phyloP scores from a whole-genome alignment of 176 grass and related monocot species.

The Secale cereale region DNA sequence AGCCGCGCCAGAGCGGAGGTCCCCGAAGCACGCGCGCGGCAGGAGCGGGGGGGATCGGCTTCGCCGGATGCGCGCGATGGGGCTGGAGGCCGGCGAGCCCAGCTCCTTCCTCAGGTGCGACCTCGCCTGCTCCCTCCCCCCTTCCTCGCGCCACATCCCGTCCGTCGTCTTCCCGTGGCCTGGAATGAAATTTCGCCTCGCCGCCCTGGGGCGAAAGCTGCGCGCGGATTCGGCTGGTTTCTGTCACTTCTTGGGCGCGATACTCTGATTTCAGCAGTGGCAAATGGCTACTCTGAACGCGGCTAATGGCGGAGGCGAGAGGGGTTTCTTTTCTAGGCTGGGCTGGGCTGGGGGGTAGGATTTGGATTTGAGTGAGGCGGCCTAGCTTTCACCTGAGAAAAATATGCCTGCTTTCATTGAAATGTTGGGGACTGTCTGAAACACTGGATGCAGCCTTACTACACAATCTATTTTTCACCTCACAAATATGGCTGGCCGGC shows the following conservation, averaged over 20 bases:
- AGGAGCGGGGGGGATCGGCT: not conserved
- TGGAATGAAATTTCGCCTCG: not conserved
- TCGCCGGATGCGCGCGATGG: conserved; percentile 29
- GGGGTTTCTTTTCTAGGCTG: not conserved
- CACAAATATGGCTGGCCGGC: not conserved
- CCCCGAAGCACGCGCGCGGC: conserved; percentile 8
- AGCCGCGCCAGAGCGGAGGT: not conserved
- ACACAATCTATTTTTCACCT: not conserved
- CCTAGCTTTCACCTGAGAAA: not conserved
- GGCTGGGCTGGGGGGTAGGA: not conserved
- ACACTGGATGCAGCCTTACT: not conserved
- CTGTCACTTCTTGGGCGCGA: not conserved
- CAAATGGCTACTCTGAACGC: not conserved
- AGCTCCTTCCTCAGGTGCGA: conserved; percentile 56
- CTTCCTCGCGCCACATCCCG: not conserved
- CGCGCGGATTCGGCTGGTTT: not conserved
- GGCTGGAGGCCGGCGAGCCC: conserved; percentile 43
- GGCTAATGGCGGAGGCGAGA: not conserved
- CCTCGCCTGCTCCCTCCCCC: not conserved
- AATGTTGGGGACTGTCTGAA: not conserved
- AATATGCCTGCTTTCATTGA: not conserved
- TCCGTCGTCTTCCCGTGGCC: not conserved
- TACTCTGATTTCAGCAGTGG: not conserved
- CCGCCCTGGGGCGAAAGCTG: not conserved
- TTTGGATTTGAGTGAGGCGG: not conserved